These are phyloP conservation scores for Cryptosporidium sp. DNA, from an alignment of 169 alveolate genomes.

Conservation along the genomic window DNA sequence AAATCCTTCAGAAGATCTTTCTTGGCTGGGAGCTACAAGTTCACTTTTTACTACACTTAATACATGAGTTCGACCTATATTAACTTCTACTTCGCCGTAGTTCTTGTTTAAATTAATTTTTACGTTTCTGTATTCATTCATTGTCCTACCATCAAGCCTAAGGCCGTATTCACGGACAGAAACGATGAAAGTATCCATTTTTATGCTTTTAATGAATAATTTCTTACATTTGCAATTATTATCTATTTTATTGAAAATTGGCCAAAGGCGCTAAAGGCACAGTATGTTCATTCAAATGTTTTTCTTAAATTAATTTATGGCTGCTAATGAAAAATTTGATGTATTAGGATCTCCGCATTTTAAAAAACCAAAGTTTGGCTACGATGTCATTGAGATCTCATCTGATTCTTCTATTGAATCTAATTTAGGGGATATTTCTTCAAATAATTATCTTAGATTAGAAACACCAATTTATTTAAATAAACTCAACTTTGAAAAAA, in stretches of 20 bases:
- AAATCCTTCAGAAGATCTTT: conserved; percentile 62
- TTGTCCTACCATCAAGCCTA: conserved; percentile 70
- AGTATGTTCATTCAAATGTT: too few relatives aligned
- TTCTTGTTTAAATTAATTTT: conserved; percentile 39
- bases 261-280: background rate
- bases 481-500: conserved; percentile 17
- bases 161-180: conserved; percentile 65
- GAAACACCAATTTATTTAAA: conserved; percentile 40
- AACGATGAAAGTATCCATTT: conserved; percentile 30
- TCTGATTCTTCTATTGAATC: conserved; percentile 15
- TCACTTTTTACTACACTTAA: conserved; percentile 60
- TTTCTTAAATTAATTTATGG: background rate
- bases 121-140: conserved; percentile 56
- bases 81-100: conserved; percentile 56
- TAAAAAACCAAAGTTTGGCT: background rate
- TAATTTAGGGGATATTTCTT: background rate
- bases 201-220: background rate
- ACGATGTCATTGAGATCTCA: background rate
- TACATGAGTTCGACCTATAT: conserved; percentile 57
- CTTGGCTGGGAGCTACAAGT: conserved; percentile 38
- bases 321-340: background rate
- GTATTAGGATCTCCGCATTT: background rate
- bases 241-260: background rate
- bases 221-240: background rate
- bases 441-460: background rate